Evolutionary conservation across 2,329 filamentous ascomycete species (phyloP).

Genomic region (Ophiostoma pallidulum): DNA sequence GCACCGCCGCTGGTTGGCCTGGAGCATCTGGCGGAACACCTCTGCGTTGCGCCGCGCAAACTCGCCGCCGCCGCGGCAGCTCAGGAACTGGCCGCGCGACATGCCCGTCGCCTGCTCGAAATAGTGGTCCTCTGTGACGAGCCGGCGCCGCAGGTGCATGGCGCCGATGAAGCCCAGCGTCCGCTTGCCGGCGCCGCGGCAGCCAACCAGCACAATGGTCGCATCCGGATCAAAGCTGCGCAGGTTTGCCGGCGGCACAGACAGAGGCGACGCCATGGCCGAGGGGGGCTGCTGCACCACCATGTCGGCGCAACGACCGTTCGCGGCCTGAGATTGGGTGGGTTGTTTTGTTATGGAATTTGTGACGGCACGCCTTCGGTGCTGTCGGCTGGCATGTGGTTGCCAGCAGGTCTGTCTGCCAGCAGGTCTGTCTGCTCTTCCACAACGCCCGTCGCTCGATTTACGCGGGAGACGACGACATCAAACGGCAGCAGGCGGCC

Average conservation of each 20-base stretch:
- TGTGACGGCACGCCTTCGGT: too few relatives aligned
- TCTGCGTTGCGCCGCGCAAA: conserved; percentile 54
- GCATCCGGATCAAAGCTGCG: conserved; percentile 47
- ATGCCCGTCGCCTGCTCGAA: conserved; percentile 57
- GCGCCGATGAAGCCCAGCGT: conserved; percentile 65
- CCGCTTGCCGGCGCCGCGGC: conserved; percentile 62
- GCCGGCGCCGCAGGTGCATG: conserved; percentile 53
- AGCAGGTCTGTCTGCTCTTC: too few relatives aligned
- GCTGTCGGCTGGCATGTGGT: too few relatives aligned
- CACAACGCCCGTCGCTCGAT: too few relatives aligned
- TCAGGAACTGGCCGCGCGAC: conserved; percentile 50
- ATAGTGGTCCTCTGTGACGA: conserved; percentile 58
- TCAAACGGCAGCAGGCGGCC: too few relatives aligned
- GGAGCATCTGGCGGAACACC: conserved; percentile 52
- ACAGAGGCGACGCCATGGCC: background rate
- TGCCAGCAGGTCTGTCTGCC: too few relatives aligned
- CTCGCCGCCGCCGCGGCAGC: conserved; percentile 48
- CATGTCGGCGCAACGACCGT: too few relatives aligned
- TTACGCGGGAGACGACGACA: too few relatives aligned
- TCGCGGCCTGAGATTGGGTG: too few relatives aligned
- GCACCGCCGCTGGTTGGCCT: conserved; percentile 47
- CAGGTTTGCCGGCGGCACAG: conserved; percentile 26
- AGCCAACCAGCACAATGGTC: conserved; percentile 61
- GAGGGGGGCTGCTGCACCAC: too few relatives aligned
- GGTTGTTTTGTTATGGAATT: too few relatives aligned